These are phyloP conservation scores for Kodamaea neixiangensis DNA, from an alignment of 805 yeast genomes.

Conservation along the genomic window DNA sequence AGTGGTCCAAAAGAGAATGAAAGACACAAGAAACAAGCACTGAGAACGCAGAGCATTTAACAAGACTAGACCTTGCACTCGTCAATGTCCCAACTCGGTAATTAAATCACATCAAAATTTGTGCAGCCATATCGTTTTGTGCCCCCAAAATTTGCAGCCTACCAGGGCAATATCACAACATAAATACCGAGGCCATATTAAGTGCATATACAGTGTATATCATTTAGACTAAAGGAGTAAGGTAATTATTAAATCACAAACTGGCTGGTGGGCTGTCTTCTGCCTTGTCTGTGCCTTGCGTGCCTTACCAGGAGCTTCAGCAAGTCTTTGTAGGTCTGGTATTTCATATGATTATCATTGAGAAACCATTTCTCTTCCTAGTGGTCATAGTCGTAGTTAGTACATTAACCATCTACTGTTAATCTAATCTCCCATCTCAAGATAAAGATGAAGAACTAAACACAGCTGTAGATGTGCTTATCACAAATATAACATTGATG, in stretches of 20 bases:
- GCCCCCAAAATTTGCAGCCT: neutral
- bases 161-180: slow-evolving; percentile 4
- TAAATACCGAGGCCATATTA: neutral
- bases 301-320: neutral
- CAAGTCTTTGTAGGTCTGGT: neutral
- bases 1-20: too few species aligned
- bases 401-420: too few species aligned
- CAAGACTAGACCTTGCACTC: neutral
- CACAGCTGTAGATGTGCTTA: neutral
- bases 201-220: neutral
- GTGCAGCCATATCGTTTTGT: neutral
- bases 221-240: neutral
- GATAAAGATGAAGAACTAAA: neutral
- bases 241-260: slow-evolving; percentile 1
- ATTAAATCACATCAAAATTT: neutral
- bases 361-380: too few species aligned
- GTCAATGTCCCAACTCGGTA: neutral
- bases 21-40: too few species aligned
- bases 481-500: neutral
- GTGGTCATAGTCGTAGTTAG: too few species aligned
- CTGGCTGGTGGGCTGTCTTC: neutral
- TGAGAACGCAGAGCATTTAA: too few species aligned
- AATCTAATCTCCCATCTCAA: neutral
- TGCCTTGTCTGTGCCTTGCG: neutral
- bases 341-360: neutral